Conservation (phyloP, 768 basidiomycete species). For the Trametes cingulata region DNA sequence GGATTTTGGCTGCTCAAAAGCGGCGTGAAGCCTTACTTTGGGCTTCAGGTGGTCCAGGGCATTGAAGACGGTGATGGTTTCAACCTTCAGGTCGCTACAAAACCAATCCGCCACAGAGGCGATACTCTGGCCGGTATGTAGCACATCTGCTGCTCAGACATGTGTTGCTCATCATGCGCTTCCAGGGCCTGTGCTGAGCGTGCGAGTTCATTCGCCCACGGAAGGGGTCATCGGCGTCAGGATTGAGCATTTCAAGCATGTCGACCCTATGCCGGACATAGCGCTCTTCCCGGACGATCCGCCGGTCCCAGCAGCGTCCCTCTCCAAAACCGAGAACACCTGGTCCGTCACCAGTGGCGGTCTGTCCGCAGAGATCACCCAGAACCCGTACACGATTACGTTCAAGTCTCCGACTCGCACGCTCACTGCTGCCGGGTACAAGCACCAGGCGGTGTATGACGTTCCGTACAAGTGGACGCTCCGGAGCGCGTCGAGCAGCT, state of each 20-base stretch:
- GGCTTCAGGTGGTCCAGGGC: constrained; percentile 59
- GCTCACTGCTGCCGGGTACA: constrained; percentile 52
- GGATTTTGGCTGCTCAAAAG: constrained; percentile 69
- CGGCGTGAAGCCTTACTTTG: constrained; percentile 61
- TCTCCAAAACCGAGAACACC: constrained; percentile 31
- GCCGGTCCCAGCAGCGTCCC: constrained; percentile 44
- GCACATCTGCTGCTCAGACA: neutral
- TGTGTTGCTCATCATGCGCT: constrained; percentile 15
- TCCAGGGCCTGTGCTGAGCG: constrained; percentile 49
- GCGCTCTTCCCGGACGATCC: constrained; percentile 63
- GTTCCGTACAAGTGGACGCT: constrained; percentile 57
- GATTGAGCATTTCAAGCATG: constrained; percentile 53
- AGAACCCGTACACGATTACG: constrained; percentile 62
- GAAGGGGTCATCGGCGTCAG: constrained; percentile 57
- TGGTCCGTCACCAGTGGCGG: constrained; percentile 47
- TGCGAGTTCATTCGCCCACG: constrained; percentile 55
- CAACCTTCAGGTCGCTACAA: constrained; percentile 60
- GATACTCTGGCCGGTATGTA: constrained; percentile 58
- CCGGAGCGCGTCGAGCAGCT: constrained; percentile 51
- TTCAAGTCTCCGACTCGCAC: constrained; percentile 53
- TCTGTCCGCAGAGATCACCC: constrained; percentile 54
- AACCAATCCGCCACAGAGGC: constrained; percentile 61
- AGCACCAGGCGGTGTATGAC: constrained; percentile 56
- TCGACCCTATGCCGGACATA: constrained; percentile 48
- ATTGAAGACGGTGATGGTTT: constrained; percentile 47